Percentiles rank a stretch among this genome's conserved stretches.
These are phyloP conservation scores for Dalbergia cochinchinensis DNA, from an alignment of 306 rosid genomes.

Conservation along the genomic window DNA sequence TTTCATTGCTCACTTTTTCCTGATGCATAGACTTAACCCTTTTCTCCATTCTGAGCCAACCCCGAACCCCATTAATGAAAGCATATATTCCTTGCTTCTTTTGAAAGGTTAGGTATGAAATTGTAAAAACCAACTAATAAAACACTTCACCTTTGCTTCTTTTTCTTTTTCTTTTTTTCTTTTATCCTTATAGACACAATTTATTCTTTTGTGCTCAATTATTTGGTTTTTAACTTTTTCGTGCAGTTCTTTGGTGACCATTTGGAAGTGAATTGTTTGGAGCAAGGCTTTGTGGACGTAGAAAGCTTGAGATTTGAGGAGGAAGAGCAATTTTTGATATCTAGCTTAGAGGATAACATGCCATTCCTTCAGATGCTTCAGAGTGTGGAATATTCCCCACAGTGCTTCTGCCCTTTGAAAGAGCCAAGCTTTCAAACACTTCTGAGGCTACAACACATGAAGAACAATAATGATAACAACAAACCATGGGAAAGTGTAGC, in stretches of 20 bases:
- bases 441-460: conserved; percentile 67
- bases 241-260: conserved; percentile 75
- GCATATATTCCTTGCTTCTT: conserved; percentile 49
- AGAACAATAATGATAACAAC: conserved; percentile 15
- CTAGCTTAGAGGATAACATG: conserved; percentile 69
- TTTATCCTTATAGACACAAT: too few species aligned
- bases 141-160: background rate
- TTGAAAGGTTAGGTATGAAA: conserved; percentile 40
- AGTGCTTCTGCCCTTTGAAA: conserved; percentile 56
- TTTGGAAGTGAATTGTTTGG: conserved; percentile 58
- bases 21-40: conserved; percentile 41
- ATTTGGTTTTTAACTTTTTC: background rate
- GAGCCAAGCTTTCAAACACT: conserved; percentile 81
- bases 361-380: conserved; percentile 93
- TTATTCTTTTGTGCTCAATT: conserved; percentile 4
- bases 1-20: conserved; percentile 36
- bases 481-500: conserved; percentile 57
- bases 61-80: conserved; percentile 41
- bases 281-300: conserved; percentile 56
- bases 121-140: conserved; percentile 36
- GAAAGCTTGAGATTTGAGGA: conserved; percentile 56
- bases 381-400: conserved; percentile 64
- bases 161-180: too few species aligned
- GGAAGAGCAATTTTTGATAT: conserved; percentile 47
- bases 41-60: conserved; percentile 46